A percentile compares a stretch with the other conserved stretches of the same genome.
Conservation (phyloP, 768 basidiomycete genomes). For the Auriscalpium microsporum region DNA sequence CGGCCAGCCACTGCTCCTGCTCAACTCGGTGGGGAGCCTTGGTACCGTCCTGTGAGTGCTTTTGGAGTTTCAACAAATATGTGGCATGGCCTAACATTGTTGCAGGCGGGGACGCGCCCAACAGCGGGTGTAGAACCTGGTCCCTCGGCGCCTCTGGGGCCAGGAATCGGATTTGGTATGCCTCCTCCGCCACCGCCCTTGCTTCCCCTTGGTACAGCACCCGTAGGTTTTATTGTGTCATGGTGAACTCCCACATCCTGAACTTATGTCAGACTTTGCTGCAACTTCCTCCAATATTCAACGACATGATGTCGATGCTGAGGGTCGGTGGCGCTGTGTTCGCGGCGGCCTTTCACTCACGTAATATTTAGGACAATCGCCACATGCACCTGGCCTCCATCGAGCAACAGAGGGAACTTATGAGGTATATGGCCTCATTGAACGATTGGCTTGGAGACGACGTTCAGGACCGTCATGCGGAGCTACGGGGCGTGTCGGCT, state of each 20-base stretch:
- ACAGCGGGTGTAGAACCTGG: too few relatives aligned
- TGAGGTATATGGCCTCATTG: slow-evolving; percentile 67
- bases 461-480: slow-evolving; percentile 69
- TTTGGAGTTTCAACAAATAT: too few relatives aligned
- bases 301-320: slow-evolving; percentile 61
- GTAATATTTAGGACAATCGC: slow-evolving; percentile 55
- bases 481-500: slow-evolving; percentile 56
- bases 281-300: slow-evolving; percentile 52
- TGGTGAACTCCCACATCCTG: background rate
- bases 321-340: slow-evolving; percentile 36
- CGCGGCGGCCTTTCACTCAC: slow-evolving; percentile 1
- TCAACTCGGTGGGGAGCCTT: background rate
- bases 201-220: slow-evolving; percentile 30
- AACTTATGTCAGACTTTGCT: slow-evolving; percentile 42
- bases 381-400: slow-evolving; percentile 65
- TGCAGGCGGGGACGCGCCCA: too few relatives aligned
- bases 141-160: too few relatives aligned
- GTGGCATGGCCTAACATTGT: too few relatives aligned
- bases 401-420: slow-evolving; percentile 71
- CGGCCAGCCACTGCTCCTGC: background rate
- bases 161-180: background rate
- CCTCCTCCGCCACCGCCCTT: background rate
- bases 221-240: slow-evolving; percentile 31
- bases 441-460: slow-evolving; percentile 78
- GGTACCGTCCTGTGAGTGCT: background rate